Evolutionary conservation across 169 alveolate genomes (phyloP).

Genomic region (Cryptosporidium bovis): DNA sequence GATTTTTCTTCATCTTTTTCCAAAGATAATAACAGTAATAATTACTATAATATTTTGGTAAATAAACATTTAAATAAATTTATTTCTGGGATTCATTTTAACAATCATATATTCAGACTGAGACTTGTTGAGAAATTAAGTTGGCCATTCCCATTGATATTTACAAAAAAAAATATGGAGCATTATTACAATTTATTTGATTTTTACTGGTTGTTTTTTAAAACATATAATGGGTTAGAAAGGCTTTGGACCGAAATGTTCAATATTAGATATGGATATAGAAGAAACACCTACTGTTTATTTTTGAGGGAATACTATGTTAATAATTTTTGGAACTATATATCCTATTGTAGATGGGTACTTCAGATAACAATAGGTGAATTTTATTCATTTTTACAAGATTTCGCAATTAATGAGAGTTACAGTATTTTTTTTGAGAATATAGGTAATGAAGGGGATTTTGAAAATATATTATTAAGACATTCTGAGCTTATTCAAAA

Average conservation of each 20-base stretch:
- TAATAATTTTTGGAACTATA: conserved; percentile 43
- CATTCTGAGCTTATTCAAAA: conserved; percentile 50
- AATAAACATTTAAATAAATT: conserved; percentile 16
- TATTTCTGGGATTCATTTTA: conserved; percentile 15
- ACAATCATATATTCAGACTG: conserved; percentile 35
- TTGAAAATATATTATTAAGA: conserved; percentile 24
- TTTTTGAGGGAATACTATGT: conserved; percentile 1
- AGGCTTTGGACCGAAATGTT: conserved; percentile 56
- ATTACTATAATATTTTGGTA: conserved; percentile 4
- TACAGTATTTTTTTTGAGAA: conserved; percentile 9
- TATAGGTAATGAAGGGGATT: conserved; percentile 13
- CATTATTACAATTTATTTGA: conserved; percentile 60
- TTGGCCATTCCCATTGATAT: conserved; percentile 46
- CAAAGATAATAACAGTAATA: background rate
- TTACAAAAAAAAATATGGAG: conserved; percentile 65
- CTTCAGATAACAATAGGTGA: conserved; percentile 48
- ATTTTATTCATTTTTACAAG: conserved; percentile 36
- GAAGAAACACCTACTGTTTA: background rate
- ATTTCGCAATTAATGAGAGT: conserved; percentile 5
- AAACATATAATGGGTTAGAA: conserved; percentile 31
- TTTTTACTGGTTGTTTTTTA: conserved; percentile 44
- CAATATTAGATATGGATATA: conserved; percentile 44
- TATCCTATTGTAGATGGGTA: conserved; percentile 66
- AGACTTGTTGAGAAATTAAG: conserved; percentile 25
- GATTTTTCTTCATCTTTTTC: background rate